These are phyloP conservation scores for Aspergillus niger DNA, from an alignment of 2,329 filamentous ascomycete species.

Conservation along the genomic window DNA sequence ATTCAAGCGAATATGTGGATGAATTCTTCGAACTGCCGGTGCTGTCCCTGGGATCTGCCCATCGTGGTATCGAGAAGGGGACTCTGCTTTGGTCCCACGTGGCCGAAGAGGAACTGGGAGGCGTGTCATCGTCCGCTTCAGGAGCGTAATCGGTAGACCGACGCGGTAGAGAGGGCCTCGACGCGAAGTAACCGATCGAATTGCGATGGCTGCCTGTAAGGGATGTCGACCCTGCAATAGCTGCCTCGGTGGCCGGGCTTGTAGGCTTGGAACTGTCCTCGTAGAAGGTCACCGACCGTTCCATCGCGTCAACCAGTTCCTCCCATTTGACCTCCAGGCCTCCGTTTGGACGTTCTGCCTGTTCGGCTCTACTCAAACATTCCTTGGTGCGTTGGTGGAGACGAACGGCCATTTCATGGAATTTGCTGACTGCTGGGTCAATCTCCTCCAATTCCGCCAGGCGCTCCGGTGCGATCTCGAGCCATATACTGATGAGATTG, in stretches of 20 bases:
- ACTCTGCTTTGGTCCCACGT: conserved; percentile 47
- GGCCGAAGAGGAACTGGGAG: conserved; percentile 46
- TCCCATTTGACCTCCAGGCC: conserved; percentile 53
- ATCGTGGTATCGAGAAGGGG: conserved; percentile 43
- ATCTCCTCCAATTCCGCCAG: conserved; percentile 43
- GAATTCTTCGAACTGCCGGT: conserved; percentile 51
- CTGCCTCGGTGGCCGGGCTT: conserved; percentile 40
- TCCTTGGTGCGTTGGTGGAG: conserved; percentile 48
- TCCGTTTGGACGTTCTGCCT: conserved; percentile 51
- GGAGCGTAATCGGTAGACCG: conserved; percentile 41
- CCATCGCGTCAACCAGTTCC: conserved; percentile 52
- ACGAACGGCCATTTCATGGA: conserved; percentile 47
- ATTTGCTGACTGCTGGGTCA: conserved; percentile 42
- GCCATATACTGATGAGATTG: conserved; percentile 68
- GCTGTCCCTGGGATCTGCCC: conserved; percentile 44
- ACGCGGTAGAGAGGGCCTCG: conserved; percentile 41
- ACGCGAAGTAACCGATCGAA: conserved; percentile 44
- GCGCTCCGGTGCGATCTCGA: conserved; percentile 43
- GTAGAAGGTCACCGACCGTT: conserved; percentile 45
- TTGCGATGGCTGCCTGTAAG: conserved; percentile 40
- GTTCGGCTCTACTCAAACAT: conserved; percentile 49
- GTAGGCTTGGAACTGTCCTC: conserved; percentile 43
- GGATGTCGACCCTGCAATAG: conserved; percentile 32
- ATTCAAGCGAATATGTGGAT: conserved; percentile 49
- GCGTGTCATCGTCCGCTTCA: conserved; percentile 48